phyloP scores from a whole-genome alignment of 2,329 filamentous ascomycete species.

The Penicillium sp. region DNA sequence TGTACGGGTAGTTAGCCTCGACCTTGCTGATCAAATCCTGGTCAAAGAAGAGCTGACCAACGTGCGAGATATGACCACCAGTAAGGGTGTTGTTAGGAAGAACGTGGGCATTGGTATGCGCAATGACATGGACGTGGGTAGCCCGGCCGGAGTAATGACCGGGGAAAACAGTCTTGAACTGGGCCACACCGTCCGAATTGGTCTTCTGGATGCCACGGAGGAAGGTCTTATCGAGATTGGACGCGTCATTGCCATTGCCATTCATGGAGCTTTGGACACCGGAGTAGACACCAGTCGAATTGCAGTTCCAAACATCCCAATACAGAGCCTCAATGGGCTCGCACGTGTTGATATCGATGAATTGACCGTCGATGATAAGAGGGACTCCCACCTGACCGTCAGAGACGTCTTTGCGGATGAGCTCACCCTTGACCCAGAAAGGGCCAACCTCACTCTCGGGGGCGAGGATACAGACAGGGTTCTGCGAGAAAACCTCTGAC shows the following conservation, averaged over 20 bases:
- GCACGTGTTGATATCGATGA: background rate
- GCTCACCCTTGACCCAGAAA: background rate
- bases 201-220: background rate
- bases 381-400: background rate
- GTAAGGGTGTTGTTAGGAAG: background rate
- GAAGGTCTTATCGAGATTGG: conserved; percentile 45
- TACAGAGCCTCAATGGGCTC: background rate
- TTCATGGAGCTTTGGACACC: conserved; percentile 37
- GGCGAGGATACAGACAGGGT: background rate
- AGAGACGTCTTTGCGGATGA: background rate
- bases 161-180: background rate
- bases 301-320: background rate
- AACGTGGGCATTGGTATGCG: background rate
- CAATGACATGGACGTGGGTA: background rate
- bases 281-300: conserved; percentile 17
- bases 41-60: conserved; percentile 54
- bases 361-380: background rate
- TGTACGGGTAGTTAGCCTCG: conserved; percentile 51
- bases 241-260: conserved; percentile 45
- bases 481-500: conserved; percentile 19
- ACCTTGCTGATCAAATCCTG: conserved; percentile 54
- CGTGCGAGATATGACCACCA: background rate
- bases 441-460: background rate
- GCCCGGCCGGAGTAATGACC: background rate
- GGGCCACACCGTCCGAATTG: background rate